Conservation (phyloP, 805 yeast species). For the Yamadazyma philogaea region DNA sequence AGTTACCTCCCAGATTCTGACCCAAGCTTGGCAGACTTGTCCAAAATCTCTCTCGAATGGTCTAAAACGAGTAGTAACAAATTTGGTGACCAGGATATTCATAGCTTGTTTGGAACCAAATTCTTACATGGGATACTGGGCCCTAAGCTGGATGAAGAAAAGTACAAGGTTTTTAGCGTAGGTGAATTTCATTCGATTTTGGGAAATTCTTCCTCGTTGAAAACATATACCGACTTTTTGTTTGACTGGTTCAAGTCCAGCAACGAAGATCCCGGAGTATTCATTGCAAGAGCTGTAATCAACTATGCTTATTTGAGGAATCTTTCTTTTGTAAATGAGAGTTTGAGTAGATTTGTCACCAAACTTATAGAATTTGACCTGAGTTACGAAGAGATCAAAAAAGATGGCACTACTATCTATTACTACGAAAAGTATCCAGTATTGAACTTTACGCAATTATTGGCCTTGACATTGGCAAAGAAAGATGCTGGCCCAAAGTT, state of each 20-base stretch:
- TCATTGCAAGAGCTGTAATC: slow-evolving; percentile 58
- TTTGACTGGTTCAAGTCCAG: slow-evolving; percentile 35
- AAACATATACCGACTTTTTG: slow-evolving; percentile 43
- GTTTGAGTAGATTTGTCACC: slow-evolving; percentile 23
- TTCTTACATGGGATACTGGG: slow-evolving; percentile 40
- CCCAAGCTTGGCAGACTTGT: slow-evolving; percentile 56
- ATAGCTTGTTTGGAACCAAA: slow-evolving; percentile 69
- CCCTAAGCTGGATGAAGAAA: slow-evolving; percentile 15
- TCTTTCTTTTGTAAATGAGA: slow-evolving; percentile 51
- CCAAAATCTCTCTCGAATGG: slow-evolving; percentile 68
- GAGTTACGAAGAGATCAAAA: slow-evolving; percentile 13
- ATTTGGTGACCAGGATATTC: slow-evolving; percentile 74
- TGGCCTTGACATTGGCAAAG: slow-evolving; percentile 57
- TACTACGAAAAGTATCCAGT: slow-evolving; percentile 44
- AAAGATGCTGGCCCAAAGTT: slow-evolving; percentile 46
- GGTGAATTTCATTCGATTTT: slow-evolving; percentile 72
- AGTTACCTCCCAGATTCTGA: slow-evolving; percentile 43
- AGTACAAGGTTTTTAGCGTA: slow-evolving; percentile 47
- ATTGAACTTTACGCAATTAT: slow-evolving; percentile 67
- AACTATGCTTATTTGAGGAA: slow-evolving; percentile 72
- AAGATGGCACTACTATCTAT: slow-evolving; percentile 22
- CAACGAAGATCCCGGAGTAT: slow-evolving; percentile 36
- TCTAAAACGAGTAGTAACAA: slow-evolving; percentile 47
- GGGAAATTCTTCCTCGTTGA: slow-evolving; percentile 56
- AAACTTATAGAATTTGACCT: slow-evolving; percentile 10